Conservation (phyloP, 495 filamentous ascomycete species). For the Rostrohypoxylon terebratum region DNA sequence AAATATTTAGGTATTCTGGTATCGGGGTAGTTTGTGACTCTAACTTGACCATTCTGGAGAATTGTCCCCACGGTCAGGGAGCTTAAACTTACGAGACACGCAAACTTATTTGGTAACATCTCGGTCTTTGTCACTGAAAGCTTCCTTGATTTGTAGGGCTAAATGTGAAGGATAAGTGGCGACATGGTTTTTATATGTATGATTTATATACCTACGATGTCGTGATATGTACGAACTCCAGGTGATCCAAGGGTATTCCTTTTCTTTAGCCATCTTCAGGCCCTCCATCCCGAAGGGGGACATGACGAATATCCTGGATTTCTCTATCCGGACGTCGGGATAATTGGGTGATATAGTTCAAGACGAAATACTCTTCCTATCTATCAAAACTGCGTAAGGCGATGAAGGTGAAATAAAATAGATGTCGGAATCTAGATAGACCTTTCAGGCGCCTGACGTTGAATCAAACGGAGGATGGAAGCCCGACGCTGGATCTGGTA, state of each 20-base stretch:
- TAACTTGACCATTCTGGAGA: slow-evolving; percentile 72
- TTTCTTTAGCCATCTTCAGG: slow-evolving; percentile 4
- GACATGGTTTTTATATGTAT: slow-evolving; percentile 6
- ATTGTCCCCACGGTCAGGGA: slow-evolving; percentile 60
- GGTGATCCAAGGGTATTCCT: not conserved
- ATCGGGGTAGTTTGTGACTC: slow-evolving; percentile 59
- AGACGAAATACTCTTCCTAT: slow-evolving; percentile 1
- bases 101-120: slow-evolving; percentile 33
- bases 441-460: slow-evolving; percentile 1
- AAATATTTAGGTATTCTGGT: slow-evolving; percentile 60
- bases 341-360: slow-evolving; percentile 12
- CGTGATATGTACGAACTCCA: not conserved
- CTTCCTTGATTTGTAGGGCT: not conserved
- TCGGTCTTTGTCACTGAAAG: not conserved
- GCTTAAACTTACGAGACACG: slow-evolving; percentile 43
- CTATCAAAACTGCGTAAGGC: slow-evolving; percentile 6
- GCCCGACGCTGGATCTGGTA: slow-evolving; percentile 34
- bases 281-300: slow-evolving; percentile 11
- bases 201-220: not conserved
- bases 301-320: not conserved
- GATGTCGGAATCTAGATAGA: slow-evolving; percentile 22
- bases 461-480: slow-evolving; percentile 30
- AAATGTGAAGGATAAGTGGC: not conserved
- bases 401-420: not conserved
- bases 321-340: slow-evolving; percentile 11